Conservation (phyloP, 2,329 filamentous ascomycete genomes). For the Periconia sp. region DNA sequence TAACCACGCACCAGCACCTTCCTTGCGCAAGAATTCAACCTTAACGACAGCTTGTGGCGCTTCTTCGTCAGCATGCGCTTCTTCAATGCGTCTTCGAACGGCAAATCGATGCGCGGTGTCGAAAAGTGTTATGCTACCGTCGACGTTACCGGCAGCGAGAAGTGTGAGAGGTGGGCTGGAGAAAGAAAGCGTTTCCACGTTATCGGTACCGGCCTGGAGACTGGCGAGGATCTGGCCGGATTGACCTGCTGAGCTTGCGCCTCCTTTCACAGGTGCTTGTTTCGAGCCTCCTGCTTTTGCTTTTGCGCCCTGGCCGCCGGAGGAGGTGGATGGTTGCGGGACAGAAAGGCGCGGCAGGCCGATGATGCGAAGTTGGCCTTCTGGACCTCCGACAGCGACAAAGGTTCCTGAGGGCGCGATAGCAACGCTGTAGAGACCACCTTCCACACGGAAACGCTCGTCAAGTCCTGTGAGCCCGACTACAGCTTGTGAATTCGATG, state of each 20-base stretch:
- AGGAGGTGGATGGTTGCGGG: conserved; percentile 37
- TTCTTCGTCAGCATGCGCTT: conserved; percentile 71
- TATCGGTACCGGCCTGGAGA: conserved; percentile 75
- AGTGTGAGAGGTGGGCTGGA: conserved; percentile 62
- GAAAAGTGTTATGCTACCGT: conserved; percentile 77
- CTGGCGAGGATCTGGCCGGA: conserved; percentile 77
- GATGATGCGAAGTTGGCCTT: conserved; percentile 81
- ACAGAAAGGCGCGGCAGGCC: conserved; percentile 69
- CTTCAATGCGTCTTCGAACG: conserved; percentile 76
- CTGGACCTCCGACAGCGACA: conserved; percentile 83
- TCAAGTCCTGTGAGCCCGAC: conserved; percentile 78
- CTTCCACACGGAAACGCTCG: conserved; percentile 88
- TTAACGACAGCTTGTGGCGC: conserved; percentile 90
- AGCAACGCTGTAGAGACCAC: conserved; percentile 85
- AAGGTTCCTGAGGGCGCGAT: conserved; percentile 78
- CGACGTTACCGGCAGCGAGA: conserved; percentile 65
- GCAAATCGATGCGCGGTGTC: conserved; percentile 86
- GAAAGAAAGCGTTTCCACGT: conserved; percentile 76
- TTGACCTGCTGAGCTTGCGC: conserved; percentile 48
- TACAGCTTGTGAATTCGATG: conserved; percentile 63
- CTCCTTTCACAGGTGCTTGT: conserved; percentile 45
- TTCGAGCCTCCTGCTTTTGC: conserved; percentile 52
- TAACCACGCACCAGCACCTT: conserved; percentile 58
- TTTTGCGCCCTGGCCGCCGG: conserved; percentile 50
- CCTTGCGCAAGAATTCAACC: conserved; percentile 74